These are phyloP conservation scores for Chamaenerion angustifolium DNA, from an alignment of 345 rosid genomes.

Conservation along the genomic window DNA sequence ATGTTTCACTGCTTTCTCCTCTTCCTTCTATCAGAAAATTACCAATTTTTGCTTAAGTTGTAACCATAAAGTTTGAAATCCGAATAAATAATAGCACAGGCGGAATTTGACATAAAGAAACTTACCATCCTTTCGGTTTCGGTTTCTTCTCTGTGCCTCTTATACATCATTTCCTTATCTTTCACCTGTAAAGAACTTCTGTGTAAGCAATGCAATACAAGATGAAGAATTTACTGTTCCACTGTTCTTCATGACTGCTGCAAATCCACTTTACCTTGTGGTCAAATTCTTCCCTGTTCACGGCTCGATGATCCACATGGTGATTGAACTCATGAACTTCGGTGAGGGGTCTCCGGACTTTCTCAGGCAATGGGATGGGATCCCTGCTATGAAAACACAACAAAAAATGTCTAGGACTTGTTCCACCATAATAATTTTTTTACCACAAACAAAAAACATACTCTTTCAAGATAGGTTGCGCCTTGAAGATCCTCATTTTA, in stretches of 20 bases:
- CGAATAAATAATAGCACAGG: too few species aligned
- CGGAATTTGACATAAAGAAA: too few species aligned
- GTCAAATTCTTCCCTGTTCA: constrained; percentile 79
- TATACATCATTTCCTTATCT: constrained; percentile 73
- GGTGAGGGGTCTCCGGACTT: constrained; percentile 75
- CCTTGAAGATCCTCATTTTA: constrained; percentile 57
- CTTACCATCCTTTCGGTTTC: constrained; percentile 75
- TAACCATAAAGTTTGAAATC: neutral
- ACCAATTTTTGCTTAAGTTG: too few species aligned
- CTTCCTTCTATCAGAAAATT: constrained; percentile 46
- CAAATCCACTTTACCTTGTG: constrained; percentile 36
- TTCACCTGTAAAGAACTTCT: constrained; percentile 39
- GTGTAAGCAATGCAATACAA: too few species aligned
- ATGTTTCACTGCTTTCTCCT: constrained; percentile 81
- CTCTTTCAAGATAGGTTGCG: constrained; percentile 72
- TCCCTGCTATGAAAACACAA: constrained; percentile 30
- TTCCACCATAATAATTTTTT: neutral
- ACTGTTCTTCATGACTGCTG: neutral
- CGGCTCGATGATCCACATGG: constrained; percentile 56
- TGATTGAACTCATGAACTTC: constrained; percentile 60
- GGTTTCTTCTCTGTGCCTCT: constrained; percentile 89
- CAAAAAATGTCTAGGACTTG: neutral
- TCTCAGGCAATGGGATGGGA: constrained; percentile 86
- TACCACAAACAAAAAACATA: constrained; percentile 7
- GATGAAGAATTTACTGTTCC: neutral